Evolutionary conservation across 495 filamentous ascomycete species (phyloP).

Genomic region (Daldinia bambusicola): DNA sequence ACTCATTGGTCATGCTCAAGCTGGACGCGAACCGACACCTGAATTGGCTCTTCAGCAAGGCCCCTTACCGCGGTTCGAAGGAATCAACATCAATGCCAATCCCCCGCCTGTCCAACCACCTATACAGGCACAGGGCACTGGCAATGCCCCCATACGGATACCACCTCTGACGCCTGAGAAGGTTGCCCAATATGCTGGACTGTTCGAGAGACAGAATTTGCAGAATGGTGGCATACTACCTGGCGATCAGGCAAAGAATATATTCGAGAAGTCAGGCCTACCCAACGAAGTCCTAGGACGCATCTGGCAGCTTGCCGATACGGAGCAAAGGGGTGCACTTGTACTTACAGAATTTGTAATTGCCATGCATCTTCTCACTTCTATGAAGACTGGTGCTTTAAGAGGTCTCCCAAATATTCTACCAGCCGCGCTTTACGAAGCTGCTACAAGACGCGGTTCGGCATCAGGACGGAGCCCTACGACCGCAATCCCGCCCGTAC

Average conservation of each 20-base stretch:
- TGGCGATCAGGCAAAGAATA: slow-evolving; percentile 88
- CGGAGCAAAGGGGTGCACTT: slow-evolving; percentile 89
- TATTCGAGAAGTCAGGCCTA: slow-evolving; percentile 91
- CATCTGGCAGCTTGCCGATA: slow-evolving; percentile 95
- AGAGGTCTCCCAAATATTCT: slow-evolving; percentile 82
- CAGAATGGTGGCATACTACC: slow-evolving; percentile 79
- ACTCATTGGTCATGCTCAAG: slow-evolving; percentile 95
- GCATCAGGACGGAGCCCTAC: slow-evolving; percentile 54
- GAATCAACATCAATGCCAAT: slow-evolving; percentile 60
- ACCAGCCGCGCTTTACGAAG: slow-evolving; percentile 89
- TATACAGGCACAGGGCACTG: slow-evolving; percentile 72
- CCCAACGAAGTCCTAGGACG: slow-evolving; percentile 90
- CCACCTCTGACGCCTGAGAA: slow-evolving; percentile 90
- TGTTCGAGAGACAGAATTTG: slow-evolving; percentile 89
- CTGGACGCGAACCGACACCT: slow-evolving; percentile 77
- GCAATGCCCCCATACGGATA: slow-evolving; percentile 80
- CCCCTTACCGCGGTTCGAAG: slow-evolving; percentile 93
- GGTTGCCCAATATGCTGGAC: slow-evolving; percentile 80
- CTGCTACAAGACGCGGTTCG: slow-evolving; percentile 75
- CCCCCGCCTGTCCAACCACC: slow-evolving; percentile 62
- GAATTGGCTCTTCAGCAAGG: slow-evolving; percentile 79
- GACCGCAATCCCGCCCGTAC: slow-evolving; percentile 48
- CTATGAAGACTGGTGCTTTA: slow-evolving; percentile 84
- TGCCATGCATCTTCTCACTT: slow-evolving; percentile 95
- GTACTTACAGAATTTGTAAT: slow-evolving; percentile 94